A percentile compares a stretch with the other conserved stretches of the same genome.
phyloP scores from a whole-genome alignment of 1,139 yeast genomes.

The Meyerozyma guilliermondii region DNA sequence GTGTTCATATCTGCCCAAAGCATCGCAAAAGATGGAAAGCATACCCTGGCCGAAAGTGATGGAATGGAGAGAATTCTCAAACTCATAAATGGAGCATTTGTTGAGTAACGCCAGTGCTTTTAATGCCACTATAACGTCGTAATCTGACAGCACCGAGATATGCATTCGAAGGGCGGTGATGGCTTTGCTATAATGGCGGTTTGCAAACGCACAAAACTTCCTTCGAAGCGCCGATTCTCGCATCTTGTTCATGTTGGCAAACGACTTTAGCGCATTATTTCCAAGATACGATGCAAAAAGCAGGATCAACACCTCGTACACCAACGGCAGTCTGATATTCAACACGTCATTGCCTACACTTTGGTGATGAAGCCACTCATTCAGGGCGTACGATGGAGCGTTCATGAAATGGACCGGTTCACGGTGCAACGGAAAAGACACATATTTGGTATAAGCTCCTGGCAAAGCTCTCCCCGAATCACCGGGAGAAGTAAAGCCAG shows the following conservation, averaged over 20 bases:
- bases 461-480: background rate
- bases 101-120: conserved; percentile 21
- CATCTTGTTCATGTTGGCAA: background rate
- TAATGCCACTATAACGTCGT: conserved; percentile 18
- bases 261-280: background rate
- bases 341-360: background rate
- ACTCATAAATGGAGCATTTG: conserved; percentile 22
- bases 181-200: conserved; percentile 1
- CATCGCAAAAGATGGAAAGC: conserved; percentile 17
- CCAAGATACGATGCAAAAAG: background rate
- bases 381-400: background rate
- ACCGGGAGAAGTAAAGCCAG: background rate
- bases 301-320: background rate
- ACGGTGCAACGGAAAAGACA: background rate
- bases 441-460: background rate
- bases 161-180: background rate
- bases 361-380: background rate
- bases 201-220: background rate
- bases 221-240: background rate
- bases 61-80: conserved; percentile 15
- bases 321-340: background rate
- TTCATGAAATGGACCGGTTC: background rate
- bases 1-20: conserved; percentile 7
- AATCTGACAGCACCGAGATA: conserved; percentile 4
- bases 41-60: conserved; percentile 23